These are phyloP conservation scores for Acacia pycnantha DNA, from an alignment of 331 rosid species.

Conservation along the genomic window DNA sequence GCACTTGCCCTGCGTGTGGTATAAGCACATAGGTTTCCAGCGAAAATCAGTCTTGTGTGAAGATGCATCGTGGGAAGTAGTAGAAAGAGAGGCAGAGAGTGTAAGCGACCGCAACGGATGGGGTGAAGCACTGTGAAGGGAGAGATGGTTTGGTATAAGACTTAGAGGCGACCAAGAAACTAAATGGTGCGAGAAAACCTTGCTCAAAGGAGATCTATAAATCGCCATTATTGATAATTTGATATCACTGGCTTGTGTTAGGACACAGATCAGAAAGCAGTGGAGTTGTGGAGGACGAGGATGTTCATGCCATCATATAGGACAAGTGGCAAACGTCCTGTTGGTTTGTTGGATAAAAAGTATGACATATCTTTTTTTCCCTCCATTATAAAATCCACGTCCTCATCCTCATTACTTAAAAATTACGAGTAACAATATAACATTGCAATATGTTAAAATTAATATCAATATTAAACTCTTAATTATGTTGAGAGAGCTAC, in stretches of 20 bases:
- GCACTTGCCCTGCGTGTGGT: constrained; percentile 84
- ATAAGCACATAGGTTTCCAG: constrained; percentile 80
- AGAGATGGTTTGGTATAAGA: constrained; percentile 19
- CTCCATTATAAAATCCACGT: neutral
- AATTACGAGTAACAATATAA: no score
- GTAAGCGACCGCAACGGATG: constrained; percentile 32
- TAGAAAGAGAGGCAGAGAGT: constrained; percentile 46
- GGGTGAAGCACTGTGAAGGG: constrained; percentile 17
- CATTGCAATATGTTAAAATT: no score
- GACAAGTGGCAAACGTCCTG: neutral
- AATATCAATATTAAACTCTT: neutral
- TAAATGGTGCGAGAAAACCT: constrained; percentile 29
- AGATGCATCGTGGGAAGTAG: constrained; percentile 38
- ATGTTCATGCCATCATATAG: neutral
- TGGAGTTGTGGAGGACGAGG: neutral
- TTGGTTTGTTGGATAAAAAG: neutral
- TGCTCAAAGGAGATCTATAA: constrained; percentile 34
- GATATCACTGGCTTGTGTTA: neutral
- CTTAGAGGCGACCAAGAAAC: constrained; percentile 30
- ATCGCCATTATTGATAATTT: constrained; percentile 47
- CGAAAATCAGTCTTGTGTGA: constrained; percentile 32
- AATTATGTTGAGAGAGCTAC: no score
- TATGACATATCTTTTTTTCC: neutral
- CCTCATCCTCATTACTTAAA: no score
- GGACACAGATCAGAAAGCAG: neutral